Evolutionary conservation across 2,329 filamentous ascomycete genomes (phyloP), one percentile per base, ranked within the genome.

Genomic region (Alternaria sp.): DNA sequence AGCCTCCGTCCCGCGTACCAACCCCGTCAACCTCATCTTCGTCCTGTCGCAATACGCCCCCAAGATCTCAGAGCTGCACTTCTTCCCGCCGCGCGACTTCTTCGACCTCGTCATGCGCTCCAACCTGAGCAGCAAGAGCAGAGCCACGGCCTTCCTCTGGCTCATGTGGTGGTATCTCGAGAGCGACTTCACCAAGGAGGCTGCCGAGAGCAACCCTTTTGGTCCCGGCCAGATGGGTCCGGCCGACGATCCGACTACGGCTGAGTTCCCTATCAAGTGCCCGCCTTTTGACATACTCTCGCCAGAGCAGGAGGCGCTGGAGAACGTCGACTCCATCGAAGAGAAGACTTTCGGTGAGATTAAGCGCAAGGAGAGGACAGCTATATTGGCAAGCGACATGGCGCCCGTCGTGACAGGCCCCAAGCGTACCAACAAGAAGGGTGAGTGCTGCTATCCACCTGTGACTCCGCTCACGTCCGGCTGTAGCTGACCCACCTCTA

Each of bases 131-230:
- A 98, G 94, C 80, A 83, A 85, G 69, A 97, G 93, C 65, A 88
- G 96, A 66, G 94, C 96, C 1, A 89, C 84, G 47, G 95, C 95
- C 1, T 99, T 99, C 72, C 83, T 99, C 19, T 99, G 96, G 96
- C 84, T 99, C 67, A 96, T 99, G 89, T 99, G 96, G 96, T 97
- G 96, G 85, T 98, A 99, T 76, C 86, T 99, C 17, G 96, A 99
- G 79, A 97, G 94, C 26, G 93, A 97, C 77, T 98, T 97, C 71
- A 92, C 92, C 0, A 89, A 91, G 71, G 92, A 97, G 73, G 93
- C 92, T 59, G 95, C 93, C 47, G 86, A 93, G 51, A 90, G 92
- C 71, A 99, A 99, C 74, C 96, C 96, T 0, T 99, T 97, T 73
- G 96, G 96, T 0, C 79, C 78, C 11, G 84, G 84, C n/a, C 77